These are phyloP conservation scores for Yamadazyma kitorensis DNA, from an alignment of 805 yeast genomes.

Conservation along the genomic window DNA sequence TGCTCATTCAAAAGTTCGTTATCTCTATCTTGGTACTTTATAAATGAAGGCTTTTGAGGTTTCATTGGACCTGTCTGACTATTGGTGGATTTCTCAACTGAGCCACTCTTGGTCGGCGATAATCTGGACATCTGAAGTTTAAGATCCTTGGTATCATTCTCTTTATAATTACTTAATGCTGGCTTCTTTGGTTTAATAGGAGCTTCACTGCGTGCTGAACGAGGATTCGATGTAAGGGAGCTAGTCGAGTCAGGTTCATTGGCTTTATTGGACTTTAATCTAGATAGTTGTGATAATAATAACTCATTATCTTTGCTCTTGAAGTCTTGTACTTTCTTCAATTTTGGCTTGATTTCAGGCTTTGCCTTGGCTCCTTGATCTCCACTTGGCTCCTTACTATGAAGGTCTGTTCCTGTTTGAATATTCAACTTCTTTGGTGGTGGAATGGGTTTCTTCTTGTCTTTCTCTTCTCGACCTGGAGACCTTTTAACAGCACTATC, in stretches of 20 bases:
- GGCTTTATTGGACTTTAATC: slow-evolving; percentile 11
- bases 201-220: no score
- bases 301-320: slow-evolving; percentile 22
- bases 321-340: slow-evolving; percentile 12
- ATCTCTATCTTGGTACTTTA: slow-evolving; percentile 21
- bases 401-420: not conserved
- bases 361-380: not conserved
- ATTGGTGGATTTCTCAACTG: not conserved
- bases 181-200: slow-evolving; percentile 9
- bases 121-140: not conserved
- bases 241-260: no score
- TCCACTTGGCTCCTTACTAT: no score
- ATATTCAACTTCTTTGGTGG: not conserved
- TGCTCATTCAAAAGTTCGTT: slow-evolving; percentile 22
- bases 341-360: not conserved
- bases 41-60: slow-evolving; percentile 14
- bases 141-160: slow-evolving; percentile 8
- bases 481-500: slow-evolving; percentile 12
- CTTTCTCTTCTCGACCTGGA: slow-evolving; percentile 1
- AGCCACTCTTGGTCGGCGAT: slow-evolving; percentile 1
- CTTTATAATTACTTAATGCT: no score
- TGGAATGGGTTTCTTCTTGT: not conserved
- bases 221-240: no score
- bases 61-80: not conserved
- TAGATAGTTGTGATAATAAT: slow-evolving; percentile 23